phyloP scores from a whole-genome alignment of 345 rosid species.

The Mercurialis annua region DNA sequence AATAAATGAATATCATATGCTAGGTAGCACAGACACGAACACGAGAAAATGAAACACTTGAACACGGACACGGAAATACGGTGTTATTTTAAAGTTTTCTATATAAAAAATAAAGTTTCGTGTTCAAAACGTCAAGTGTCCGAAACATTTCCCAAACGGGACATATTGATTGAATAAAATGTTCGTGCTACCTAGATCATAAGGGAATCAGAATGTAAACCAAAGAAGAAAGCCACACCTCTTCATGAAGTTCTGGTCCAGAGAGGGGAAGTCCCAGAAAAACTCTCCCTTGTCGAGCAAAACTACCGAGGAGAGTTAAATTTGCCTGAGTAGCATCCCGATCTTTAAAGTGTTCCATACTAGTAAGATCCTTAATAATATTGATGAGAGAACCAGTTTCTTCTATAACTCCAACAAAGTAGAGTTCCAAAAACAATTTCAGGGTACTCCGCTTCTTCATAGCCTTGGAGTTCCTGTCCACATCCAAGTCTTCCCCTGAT shows the following conservation, averaged over 20 bases:
- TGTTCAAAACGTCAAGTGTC: too few species aligned
- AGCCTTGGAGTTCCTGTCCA: slow-evolving; percentile 78
- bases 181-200: too few species aligned
- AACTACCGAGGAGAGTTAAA: slow-evolving; percentile 88
- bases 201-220: background rate
- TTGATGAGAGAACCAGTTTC: slow-evolving; percentile 68
- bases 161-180: too few species aligned
- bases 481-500: slow-evolving; percentile 81
- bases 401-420: slow-evolving; percentile 89
- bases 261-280: slow-evolving; percentile 88
- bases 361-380: slow-evolving; percentile 83
- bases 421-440: slow-evolving; percentile 88
- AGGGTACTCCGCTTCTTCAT: slow-evolving; percentile 95
- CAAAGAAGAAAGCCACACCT: slow-evolving; percentile 42
- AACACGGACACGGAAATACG: too few species aligned
- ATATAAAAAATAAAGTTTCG: too few species aligned
- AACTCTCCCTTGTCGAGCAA: slow-evolving; percentile 96
- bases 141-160: too few species aligned
- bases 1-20: background rate
- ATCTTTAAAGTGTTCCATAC: slow-evolving; percentile 79
- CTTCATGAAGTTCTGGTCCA: slow-evolving; percentile 79
- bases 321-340: slow-evolving; percentile 89
- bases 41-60: too few species aligned
- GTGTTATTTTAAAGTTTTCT: too few species aligned
- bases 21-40: too few species aligned